phyloP scores from a whole-genome alignment of 805 yeast genomes.

The Candida sithepensis region DNA sequence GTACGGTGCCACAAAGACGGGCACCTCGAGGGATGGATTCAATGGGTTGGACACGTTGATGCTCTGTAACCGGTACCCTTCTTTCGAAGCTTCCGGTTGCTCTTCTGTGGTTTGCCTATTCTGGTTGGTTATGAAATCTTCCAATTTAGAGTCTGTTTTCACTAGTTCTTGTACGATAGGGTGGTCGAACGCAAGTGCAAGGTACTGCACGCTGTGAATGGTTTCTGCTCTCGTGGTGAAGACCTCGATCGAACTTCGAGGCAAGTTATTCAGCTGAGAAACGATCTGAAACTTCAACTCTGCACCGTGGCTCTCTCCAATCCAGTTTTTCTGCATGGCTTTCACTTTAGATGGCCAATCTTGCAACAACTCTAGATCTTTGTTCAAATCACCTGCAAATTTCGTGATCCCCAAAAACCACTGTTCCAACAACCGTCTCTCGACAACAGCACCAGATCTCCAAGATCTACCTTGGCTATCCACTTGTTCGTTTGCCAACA shows the following conservation, averaged over 20 bases:
- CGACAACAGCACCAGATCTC: constrained; percentile 96
- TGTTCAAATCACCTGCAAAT: constrained; percentile 63
- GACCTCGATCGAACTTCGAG: constrained; percentile 37
- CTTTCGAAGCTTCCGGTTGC: constrained; percentile 41
- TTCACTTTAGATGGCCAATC: constrained; percentile 90
- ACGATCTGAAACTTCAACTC: constrained; percentile 54
- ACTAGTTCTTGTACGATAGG: constrained; percentile 47
- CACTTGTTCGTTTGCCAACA: constrained; percentile 94
- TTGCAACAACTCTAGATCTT: constrained; percentile 57
- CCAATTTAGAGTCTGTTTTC: constrained; percentile 36
- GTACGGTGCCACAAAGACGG: constrained; percentile 88
- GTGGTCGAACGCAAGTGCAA: constrained; percentile 76
- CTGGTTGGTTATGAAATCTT: constrained; percentile 40
- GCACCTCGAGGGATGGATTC: constrained; percentile 42
- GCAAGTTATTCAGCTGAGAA: constrained; percentile 30
- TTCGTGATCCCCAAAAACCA: constrained; percentile 93
- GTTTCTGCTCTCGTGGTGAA: constrained; percentile 94
- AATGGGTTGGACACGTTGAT: constrained; percentile 60
- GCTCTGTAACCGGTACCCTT: constrained; percentile 51
- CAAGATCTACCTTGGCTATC: constrained; percentile 88
- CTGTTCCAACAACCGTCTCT: constrained; percentile 74
- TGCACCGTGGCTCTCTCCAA: constrained; percentile 82
- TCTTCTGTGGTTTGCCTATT: constrained; percentile 28
- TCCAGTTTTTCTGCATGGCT: constrained; percentile 92
- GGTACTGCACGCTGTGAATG: constrained; percentile 71